Evolutionary conservation across 129 eudicot genomes (phyloP).

Genomic region (Dittrichia graveolens): DNA sequence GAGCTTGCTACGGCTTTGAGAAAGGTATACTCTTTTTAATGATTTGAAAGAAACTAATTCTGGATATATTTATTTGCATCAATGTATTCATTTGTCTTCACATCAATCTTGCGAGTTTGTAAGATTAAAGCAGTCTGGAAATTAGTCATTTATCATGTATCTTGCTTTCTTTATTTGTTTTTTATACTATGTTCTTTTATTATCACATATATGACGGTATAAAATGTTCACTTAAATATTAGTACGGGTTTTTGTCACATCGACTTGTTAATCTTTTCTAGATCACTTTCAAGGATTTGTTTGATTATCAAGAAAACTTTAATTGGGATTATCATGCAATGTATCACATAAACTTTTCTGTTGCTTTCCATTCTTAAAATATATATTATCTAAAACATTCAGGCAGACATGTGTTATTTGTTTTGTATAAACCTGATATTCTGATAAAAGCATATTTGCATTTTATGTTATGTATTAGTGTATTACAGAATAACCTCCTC

Average conservation of each 20-base stretch:
- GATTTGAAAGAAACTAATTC: neutral
- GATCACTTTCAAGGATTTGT: slow-evolving; percentile 8
- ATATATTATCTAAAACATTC: neutral
- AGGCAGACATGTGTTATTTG: neutral
- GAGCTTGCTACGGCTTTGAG: slow-evolving; percentile 98
- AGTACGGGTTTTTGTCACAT: neutral
- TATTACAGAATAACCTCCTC: neutral
- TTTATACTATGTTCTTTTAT: neutral
- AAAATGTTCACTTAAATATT: neutral
- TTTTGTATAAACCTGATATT: neutral
- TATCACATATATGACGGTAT: slow-evolving; percentile 1
- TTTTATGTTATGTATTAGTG: neutral
- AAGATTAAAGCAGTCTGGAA: neutral
- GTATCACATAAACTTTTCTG: neutral
- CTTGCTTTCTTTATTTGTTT: slow-evolving; percentile 1
- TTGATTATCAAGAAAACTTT: neutral
- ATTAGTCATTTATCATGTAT: slow-evolving; percentile 3
- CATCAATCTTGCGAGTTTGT: slow-evolving; percentile 17
- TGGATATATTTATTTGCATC: neutral
- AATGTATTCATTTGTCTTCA: neutral
- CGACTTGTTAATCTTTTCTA: slow-evolving; percentile 11
- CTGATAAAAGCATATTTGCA: neutral
- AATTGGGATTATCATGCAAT: neutral
- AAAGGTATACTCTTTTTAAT: slow-evolving; percentile 48
- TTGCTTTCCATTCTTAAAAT: neutral